These are phyloP conservation scores for Stereum hirsutum DNA, from an alignment of 1,284 basidiomycete species.

Conservation along the genomic window DNA sequence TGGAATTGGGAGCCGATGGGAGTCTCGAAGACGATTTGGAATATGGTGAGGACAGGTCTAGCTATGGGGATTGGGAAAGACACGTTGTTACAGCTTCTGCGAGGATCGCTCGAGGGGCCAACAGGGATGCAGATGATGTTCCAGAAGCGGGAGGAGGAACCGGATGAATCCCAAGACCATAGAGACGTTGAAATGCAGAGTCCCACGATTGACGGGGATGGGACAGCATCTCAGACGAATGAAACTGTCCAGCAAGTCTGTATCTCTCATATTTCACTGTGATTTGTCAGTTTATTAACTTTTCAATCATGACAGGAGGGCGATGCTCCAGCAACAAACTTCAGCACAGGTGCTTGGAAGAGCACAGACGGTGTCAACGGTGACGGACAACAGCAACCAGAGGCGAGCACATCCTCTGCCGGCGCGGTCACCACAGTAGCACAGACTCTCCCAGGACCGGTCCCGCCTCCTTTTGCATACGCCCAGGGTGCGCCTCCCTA, in stretches of 20 bases:
- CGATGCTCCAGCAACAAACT: no score
- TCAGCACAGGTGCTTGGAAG: constrained; percentile 11
- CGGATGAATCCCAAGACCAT: constrained; percentile 22
- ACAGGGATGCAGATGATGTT: constrained; percentile 20
- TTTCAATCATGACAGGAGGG: no score
- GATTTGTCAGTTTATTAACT: background rate
- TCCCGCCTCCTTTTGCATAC: constrained; percentile 12
- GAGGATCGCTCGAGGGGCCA: constrained; percentile 44
- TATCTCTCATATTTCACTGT: background rate
- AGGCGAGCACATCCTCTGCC: constrained; percentile 6
- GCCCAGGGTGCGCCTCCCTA: constrained; percentile 18
- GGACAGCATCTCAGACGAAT: constrained; percentile 16
- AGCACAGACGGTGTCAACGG: background rate
- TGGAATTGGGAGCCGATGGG: constrained; percentile 70
- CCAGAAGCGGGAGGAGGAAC: constrained; percentile 22
- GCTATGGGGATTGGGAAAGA: constrained; percentile 48
- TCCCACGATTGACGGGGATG: constrained; percentile 13
- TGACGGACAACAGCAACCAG: background rate
- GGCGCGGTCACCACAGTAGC: constrained; percentile 6
- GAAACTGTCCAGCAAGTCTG: constrained; percentile 6
- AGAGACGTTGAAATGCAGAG: constrained; percentile 17
- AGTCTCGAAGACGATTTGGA: constrained; percentile 59
- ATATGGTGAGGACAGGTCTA: constrained; percentile 50
- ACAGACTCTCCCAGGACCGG: constrained; percentile 3
- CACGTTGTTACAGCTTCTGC: constrained; percentile 44